Evolutionary conservation across 257 asterid species (phyloP).

Genomic region (Lycium barbarum): DNA sequence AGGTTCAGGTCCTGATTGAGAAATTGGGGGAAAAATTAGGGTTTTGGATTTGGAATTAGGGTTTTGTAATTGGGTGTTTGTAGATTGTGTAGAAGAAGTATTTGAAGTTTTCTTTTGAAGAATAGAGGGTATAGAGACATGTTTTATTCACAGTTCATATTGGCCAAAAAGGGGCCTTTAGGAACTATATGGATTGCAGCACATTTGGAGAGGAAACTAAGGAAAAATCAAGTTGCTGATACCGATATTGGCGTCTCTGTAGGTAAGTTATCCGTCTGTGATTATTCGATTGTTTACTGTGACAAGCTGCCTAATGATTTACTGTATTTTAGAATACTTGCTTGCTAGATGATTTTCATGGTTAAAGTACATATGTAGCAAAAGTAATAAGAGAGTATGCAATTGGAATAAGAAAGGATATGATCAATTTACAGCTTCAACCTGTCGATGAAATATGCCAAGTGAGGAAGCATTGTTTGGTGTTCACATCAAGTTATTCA

Average conservation of each 20-base stretch:
- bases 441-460: background rate
- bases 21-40: conserved; percentile 28
- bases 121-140: conserved; percentile 42
- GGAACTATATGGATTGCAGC: conserved; percentile 99
- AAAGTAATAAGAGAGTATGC: background rate
- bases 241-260: conserved; percentile 97
- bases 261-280: conserved; percentile 51
- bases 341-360: conserved; percentile 6
- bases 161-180: conserved; percentile 97
- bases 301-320: background rate
- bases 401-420: background rate
- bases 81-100: background rate
- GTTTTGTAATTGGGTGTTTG: conserved; percentile 11
- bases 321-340: background rate
- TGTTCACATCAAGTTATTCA: background rate
- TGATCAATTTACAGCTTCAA: background rate
- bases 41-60: conserved; percentile 18
- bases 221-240: conserved; percentile 99
- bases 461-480: background rate
- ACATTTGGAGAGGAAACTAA: conserved; percentile 93
- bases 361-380: background rate
- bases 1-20: conserved; percentile 33
- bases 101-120: conserved; percentile 12
- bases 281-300: conserved; percentile 3
- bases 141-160: conserved; percentile 96